A percentile compares a stretch with the other conserved stretches of the same genome.
These are phyloP conservation scores for Citrus unshiu DNA, from an alignment of 345 rosid genomes.

Conservation along the genomic window DNA sequence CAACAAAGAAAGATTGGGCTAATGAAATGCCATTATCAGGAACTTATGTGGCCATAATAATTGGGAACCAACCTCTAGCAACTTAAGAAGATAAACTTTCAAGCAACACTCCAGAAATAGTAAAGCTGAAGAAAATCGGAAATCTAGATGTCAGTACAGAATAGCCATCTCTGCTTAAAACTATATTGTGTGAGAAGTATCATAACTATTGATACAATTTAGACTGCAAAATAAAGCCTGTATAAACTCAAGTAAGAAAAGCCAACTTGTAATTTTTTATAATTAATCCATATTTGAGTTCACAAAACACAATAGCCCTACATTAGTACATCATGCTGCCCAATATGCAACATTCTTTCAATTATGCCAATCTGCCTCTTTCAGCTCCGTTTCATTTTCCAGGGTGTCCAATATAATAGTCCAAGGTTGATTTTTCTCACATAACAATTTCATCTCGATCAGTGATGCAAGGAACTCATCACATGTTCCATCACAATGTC, in stretches of 20 bases:
- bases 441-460: neutral
- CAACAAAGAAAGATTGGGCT: constrained; percentile 16
- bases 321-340: neutral
- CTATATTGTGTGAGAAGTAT: neutral
- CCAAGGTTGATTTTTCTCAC: neutral
- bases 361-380: neutral
- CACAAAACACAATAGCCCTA: neutral
- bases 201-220: neutral
- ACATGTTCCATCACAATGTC: neutral
- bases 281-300: neutral
- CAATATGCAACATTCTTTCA: neutral
- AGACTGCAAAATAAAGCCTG: neutral
- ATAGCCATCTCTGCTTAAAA: neutral
- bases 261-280: neutral
- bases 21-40: constrained; percentile 21
- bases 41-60: constrained; percentile 27
- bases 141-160: neutral
- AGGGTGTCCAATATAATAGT: neutral
- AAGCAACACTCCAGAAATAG: neutral
- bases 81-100: neutral
- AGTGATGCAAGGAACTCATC: neutral
- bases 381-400: neutral
- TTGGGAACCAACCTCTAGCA: constrained; percentile 17
- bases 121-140: neutral
- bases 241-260: neutral